Conservation (phyloP, 371 early-diverging fungal species). For the Catenaria anguillulae region DNA sequence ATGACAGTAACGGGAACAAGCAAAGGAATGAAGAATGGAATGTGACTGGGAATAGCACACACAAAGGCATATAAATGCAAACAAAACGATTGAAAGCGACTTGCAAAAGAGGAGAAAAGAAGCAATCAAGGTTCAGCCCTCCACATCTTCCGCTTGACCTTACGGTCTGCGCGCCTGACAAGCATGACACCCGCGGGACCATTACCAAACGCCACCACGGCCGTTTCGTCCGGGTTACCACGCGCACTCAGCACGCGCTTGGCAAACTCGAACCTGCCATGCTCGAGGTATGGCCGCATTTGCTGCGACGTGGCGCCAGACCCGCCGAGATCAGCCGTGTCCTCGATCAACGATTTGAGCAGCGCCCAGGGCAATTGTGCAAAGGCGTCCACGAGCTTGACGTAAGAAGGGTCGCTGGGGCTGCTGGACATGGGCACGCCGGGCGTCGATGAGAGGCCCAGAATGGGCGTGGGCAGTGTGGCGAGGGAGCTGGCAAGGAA, state of each 20-base stretch:
- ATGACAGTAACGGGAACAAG: no score
- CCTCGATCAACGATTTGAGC: background rate
- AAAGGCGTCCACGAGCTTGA: background rate
- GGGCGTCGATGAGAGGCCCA: no score
- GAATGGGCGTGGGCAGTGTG: background rate
- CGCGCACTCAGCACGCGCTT: background rate
- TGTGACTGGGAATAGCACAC: no score
- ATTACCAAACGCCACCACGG: background rate
- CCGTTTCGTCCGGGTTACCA: background rate
- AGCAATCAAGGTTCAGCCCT: background rate
- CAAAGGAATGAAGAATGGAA: no score
- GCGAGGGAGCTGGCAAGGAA: background rate
- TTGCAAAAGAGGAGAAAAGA: no score
- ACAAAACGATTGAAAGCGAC: no score
- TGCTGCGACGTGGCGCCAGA: background rate
- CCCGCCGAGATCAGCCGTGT: background rate
- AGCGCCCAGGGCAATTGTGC: background rate
- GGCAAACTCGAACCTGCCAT: background rate
- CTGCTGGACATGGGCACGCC: no score
- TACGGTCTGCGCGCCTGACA: background rate
- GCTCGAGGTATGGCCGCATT: background rate
- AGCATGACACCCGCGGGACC: background rate
- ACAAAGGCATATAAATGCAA: no score
- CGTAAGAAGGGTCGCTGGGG: no score
- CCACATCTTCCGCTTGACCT: background rate